Conservation (phyloP, 23 red algal genomes). For the Agarophyton chilense region DNA sequence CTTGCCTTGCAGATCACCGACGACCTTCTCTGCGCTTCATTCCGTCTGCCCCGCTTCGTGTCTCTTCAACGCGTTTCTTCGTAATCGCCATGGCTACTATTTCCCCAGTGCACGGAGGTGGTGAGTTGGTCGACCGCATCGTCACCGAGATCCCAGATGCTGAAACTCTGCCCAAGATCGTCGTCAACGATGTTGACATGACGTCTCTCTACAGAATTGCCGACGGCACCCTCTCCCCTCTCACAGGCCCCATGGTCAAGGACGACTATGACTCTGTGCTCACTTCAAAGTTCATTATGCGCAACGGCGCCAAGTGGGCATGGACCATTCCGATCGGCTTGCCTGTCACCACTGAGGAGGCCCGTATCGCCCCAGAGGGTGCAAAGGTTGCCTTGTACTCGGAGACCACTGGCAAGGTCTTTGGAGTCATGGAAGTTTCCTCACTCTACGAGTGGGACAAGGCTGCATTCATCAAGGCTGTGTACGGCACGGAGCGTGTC, state of each 20-base stretch:
- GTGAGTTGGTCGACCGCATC: conserved; percentile 76
- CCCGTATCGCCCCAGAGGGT: conserved; percentile 50
- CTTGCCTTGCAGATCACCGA: background rate
- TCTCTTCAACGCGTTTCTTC: background rate
- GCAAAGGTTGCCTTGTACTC: conserved; percentile 73
- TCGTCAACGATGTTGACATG: conserved; percentile 80
- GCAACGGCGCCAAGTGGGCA: conserved; percentile 64
- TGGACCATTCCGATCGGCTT: conserved; percentile 95
- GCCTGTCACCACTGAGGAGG: conserved; percentile 83
- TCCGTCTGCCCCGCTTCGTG: background rate
- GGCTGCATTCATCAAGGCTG: conserved; percentile 77
- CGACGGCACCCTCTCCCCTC: conserved; percentile 92
- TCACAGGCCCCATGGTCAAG: conserved; percentile 95
- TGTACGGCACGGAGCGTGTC: conserved; percentile 83
- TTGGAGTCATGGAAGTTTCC: conserved; percentile 66
- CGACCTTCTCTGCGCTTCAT: background rate
- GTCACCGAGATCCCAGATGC: conserved; percentile 67
- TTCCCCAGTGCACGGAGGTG: conserved; percentile 90
- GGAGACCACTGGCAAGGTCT: conserved; percentile 54
- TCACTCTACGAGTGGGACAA: conserved; percentile 83
- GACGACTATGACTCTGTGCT: conserved; percentile 85
- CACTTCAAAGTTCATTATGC: conserved; percentile 67
- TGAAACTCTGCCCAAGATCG: conserved; percentile 74
- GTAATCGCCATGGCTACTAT: conserved; percentile 55
- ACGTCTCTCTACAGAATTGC: conserved; percentile 93